These are phyloP conservation scores for Fraxinus greggii DNA, from an alignment of 305 asterid genomes.

Conservation along the genomic window DNA sequence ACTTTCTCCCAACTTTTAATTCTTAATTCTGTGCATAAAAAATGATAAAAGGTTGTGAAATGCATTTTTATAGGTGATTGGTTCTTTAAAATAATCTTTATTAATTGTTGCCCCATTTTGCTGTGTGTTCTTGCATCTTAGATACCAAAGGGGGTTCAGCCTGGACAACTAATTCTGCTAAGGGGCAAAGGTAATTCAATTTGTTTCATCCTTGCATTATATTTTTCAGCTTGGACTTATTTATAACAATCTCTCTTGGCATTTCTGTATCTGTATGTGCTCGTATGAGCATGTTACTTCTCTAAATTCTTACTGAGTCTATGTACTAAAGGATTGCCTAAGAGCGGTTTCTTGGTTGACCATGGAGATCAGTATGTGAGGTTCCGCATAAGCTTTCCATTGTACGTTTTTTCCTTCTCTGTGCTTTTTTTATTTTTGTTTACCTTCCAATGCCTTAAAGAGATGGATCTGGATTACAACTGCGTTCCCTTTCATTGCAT, in stretches of 20 bases:
- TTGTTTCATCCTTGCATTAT: background rate
- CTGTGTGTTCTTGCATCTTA: conserved; percentile 30
- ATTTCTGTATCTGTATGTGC: background rate
- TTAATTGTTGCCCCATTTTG: conserved; percentile 20
- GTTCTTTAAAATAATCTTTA: conserved; percentile 9
- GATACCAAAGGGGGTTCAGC: conserved; percentile 96
- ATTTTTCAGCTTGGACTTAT: conserved; percentile 11
- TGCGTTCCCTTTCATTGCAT: background rate
- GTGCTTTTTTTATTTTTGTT: conserved; percentile 16
- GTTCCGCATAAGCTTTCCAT: conserved; percentile 73
- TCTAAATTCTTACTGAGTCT: conserved; percentile 28
- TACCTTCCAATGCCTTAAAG: conserved; percentile 1
- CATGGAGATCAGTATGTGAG: conserved; percentile 88
- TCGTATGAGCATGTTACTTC: background rate
- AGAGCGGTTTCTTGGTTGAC: conserved; percentile 59
- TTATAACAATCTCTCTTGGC: background rate
- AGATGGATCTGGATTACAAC: conserved; percentile 7
- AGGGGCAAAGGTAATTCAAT: conserved; percentile 76
- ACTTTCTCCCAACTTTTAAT: background rate
- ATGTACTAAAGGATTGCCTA: conserved; percentile 65
- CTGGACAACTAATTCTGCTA: conserved; percentile 67
- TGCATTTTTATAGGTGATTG: conserved; percentile 1
- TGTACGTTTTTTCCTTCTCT: conserved; percentile 45
- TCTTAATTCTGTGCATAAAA: background rate
- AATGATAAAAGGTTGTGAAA: background rate